These are phyloP conservation scores for Boletellus ananas DNA, from an alignment of 768 basidiomycete genomes.

Conservation along the genomic window DNA sequence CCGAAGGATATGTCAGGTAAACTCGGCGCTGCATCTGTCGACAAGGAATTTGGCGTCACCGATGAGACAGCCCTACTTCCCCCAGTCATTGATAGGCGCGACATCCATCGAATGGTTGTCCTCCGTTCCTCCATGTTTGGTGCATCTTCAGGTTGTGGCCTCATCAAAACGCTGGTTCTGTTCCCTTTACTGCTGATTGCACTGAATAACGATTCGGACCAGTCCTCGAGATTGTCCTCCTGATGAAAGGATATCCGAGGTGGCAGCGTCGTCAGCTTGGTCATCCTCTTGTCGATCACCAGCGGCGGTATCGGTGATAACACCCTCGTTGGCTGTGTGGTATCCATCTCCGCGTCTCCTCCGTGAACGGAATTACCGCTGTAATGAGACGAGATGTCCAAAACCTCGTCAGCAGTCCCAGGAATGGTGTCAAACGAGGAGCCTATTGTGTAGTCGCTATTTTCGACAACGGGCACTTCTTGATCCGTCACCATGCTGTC, in stretches of 20 bases:
- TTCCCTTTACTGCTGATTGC: conserved; percentile 39
- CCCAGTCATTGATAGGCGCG: background rate
- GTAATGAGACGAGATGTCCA: conserved; percentile 29
- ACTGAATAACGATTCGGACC: conserved; percentile 54
- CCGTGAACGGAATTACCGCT: conserved; percentile 1
- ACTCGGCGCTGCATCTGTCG: conserved; percentile 5
- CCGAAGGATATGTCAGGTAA: conserved; percentile 19
- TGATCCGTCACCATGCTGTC: conserved; percentile 1
- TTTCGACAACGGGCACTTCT: background rate
- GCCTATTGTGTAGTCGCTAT: background rate
- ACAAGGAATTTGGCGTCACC: conserved; percentile 3
- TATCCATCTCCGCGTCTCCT: conserved; percentile 6
- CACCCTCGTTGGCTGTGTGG: conserved; percentile 3
- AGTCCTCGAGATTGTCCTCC: conserved; percentile 45
- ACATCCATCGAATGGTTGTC: conserved; percentile 15
- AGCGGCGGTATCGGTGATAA: conserved; percentile 30
- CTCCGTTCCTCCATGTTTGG: conserved; percentile 10
- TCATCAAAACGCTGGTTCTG: conserved; percentile 8
- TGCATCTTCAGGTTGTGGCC: background rate
- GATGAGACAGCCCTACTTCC: background rate
- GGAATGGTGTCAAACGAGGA: conserved; percentile 14
- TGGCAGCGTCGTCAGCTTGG: conserved; percentile 29
- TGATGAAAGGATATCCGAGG: conserved; percentile 56
- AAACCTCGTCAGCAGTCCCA: conserved; percentile 22
- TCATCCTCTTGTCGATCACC: conserved; percentile 25